Evolutionary conservation across 1,139 yeast species (phyloP), one percentile per base, ranked within the genome.

Genomic region (Maudiozyma humilis): DNA sequence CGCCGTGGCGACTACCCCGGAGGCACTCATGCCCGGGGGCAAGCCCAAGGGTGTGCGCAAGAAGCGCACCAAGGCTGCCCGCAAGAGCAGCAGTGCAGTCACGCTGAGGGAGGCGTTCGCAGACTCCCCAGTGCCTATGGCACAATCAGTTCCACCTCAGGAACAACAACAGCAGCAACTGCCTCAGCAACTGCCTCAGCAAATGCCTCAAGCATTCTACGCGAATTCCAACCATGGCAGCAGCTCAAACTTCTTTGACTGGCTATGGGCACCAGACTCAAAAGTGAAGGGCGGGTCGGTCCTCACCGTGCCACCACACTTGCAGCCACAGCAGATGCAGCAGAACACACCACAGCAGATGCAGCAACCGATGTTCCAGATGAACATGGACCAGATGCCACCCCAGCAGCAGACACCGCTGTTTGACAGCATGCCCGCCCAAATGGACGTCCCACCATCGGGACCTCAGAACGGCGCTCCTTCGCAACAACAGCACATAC

Each of bases 251-350:
- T 18, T 35, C 32, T 39, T 39, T n/a, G 42, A 39, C 29, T 39
- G 42, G 42, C 17, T 39, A 12, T 19, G 33, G 27, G 37, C 36
- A 3, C 32, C 32, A 4, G 42, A 39, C 12, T 15, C 38, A 4
- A 35, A 35, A 23, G 14, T 12, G 10, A 35, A 35, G 27, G 27
- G 27, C 10, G 10, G 10, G 6, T 23, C 19, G 14, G 18, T 13
- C 4, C 8, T 33, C 12, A 33, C 27, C n/a, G 12, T 25, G 23
- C 5, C 4, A 33, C 13, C 15, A 17, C 19, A 12, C 3, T 13
- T 32, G 31, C 42, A 30, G 33, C 49, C 12, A 25, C 43, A 45
- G 3, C 55, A 49, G 12, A 17, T 23, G 17, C n/a, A 16, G 15
- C 40, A 32, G 16, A n/a, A 7, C 4, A 16, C 30, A 19, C 38